Evolutionary conservation across 2,329 filamentous ascomycete species (phyloP).

Genomic region (Amauroascus niger): DNA sequence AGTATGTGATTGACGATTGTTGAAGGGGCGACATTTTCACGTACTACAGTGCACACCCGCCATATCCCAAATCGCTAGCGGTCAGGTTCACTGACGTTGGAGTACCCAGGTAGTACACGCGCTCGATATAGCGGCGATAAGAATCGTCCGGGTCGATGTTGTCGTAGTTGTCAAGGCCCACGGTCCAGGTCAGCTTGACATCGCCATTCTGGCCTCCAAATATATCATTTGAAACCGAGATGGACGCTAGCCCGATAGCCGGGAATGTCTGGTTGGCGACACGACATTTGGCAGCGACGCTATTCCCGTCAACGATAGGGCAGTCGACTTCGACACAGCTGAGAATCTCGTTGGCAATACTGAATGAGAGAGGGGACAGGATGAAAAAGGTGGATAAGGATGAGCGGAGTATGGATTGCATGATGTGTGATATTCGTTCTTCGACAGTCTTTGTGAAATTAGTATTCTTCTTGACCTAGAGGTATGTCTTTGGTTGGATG

Average conservation of each 20-base stretch:
- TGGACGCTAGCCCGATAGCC: not conserved
- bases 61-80: not conserved
- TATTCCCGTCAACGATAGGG: not conserved
- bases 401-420: not conserved
- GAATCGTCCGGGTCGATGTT: not conserved
- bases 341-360: slow-evolving; percentile 3
- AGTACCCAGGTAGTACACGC: slow-evolving; percentile 7
- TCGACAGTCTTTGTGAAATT: too few relatives aligned
- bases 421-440: not conserved
- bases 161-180: not conserved
- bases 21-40: not conserved
- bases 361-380: not conserved
- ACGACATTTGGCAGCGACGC: not conserved
- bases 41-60: slow-evolving; percentile 5
- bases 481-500: too few relatives aligned
- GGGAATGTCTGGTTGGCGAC: slow-evolving; percentile 5
- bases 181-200: slow-evolving; percentile 4
- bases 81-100: not conserved
- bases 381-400: slow-evolving; percentile 4
- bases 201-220: slow-evolving; percentile 1
- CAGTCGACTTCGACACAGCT: slow-evolving; percentile 7
- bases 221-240: not conserved
- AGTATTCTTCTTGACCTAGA: too few relatives aligned
- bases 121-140: slow-evolving; percentile 1
- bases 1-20: not conserved